A percentile compares a stretch with the other conserved stretches of the same genome.
These are phyloP conservation scores for Jaltomata sinuosa DNA, from an alignment of 257 asterid genomes.

Conservation along the genomic window DNA sequence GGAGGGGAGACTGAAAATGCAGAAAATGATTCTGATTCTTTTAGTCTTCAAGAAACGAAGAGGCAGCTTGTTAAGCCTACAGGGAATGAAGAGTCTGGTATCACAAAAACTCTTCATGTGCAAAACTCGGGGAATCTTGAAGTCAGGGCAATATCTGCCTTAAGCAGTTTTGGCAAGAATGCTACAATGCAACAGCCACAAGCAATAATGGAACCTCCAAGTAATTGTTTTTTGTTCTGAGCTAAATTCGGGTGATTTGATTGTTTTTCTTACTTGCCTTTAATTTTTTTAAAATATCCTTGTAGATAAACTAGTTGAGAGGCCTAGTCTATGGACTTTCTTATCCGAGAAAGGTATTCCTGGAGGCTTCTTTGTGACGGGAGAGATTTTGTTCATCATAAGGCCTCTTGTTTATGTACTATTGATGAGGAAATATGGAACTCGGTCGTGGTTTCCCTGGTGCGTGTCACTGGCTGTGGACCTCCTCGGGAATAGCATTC, in stretches of 20 bases:
- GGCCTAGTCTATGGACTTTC: conserved; percentile 41
- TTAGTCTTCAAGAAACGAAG: conserved; percentile 13
- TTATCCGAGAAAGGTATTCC: conserved; percentile 65
- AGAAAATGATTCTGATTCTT: conserved; percentile 22
- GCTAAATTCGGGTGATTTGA: background rate
- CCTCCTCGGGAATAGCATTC: conserved; percentile 58
- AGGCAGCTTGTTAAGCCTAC: conserved; percentile 16
- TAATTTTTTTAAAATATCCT: background rate
- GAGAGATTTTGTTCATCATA: conserved; percentile 71
- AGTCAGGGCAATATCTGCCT: conserved; percentile 87
- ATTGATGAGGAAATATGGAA: conserved; percentile 65
- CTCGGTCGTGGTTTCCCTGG: conserved; percentile 86
- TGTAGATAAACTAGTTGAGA: conserved; percentile 13
- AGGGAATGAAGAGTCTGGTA: background rate
- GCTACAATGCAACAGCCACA: conserved; percentile 69
- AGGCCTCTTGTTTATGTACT: conserved; percentile 83
- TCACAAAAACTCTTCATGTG: conserved; percentile 23
- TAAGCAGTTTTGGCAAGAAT: conserved; percentile 65
- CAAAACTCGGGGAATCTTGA: conserved; percentile 54
- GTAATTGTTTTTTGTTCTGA: conserved; percentile 12
- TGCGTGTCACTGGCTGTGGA: conserved; percentile 60
- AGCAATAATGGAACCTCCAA: conserved; percentile 48
- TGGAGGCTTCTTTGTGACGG: conserved; percentile 62
- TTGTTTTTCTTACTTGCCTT: background rate
- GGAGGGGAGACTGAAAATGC: conserved; percentile 69